These are phyloP conservation scores for Phyllosticta citribraziliensis DNA, from an alignment of 2,329 filamentous ascomycete species.

Conservation along the genomic window DNA sequence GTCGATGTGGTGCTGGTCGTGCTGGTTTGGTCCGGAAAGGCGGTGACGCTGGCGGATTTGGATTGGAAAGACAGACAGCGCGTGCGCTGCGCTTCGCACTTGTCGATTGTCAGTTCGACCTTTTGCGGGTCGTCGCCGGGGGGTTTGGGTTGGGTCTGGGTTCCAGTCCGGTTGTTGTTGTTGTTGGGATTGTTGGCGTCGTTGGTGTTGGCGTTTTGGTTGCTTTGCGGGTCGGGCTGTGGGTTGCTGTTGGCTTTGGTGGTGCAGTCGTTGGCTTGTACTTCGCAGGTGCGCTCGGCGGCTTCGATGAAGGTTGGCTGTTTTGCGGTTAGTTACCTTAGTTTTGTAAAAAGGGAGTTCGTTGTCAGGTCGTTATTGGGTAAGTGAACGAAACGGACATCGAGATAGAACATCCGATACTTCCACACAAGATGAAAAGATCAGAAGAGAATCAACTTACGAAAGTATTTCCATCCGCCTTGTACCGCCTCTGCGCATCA, in stretches of 20 bases:
- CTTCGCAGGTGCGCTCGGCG: constrained; percentile 9
- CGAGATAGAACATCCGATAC: not conserved
- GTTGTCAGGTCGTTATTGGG: too few species aligned
- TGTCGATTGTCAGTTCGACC: not conserved
- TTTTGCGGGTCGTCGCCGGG: not conserved
- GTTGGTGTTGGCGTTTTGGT: not conserved
- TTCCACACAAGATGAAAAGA: not conserved
- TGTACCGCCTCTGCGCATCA: constrained; percentile 15
- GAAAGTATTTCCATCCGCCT: constrained; percentile 5
- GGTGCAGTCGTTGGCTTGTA: constrained; percentile 9
- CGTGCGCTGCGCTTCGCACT: not conserved
- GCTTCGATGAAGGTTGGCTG: constrained; percentile 7
- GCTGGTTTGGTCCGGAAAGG: not conserved
- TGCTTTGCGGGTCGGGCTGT: not conserved
- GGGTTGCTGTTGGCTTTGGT: not conserved
- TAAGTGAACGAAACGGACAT: not conserved
- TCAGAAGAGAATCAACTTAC: not conserved
- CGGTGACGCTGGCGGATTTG: not conserved
- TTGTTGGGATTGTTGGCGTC: too few species aligned
- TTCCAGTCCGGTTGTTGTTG: too few species aligned
- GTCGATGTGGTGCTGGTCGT: not conserved
- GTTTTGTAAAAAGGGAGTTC: not conserved
- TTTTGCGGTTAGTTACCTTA: not conserved
- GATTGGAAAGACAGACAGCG: not conserved
- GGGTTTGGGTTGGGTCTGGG: too few species aligned